Base-by-base conservation (phyloP, 345 rosid species). In the Syzygium oleosum region DNA sequence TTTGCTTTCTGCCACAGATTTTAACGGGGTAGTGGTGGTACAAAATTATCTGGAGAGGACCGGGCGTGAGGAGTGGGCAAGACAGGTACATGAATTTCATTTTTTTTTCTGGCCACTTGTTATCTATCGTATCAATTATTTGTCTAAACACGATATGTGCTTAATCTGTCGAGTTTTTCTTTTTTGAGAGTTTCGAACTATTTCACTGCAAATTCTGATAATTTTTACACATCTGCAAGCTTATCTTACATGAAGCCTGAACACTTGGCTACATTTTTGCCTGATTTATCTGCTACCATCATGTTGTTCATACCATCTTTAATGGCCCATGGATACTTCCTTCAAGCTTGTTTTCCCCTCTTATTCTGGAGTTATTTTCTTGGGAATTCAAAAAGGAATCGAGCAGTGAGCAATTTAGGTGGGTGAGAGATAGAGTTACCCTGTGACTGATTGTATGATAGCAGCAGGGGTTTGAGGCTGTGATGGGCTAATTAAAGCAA, bases 41-140 rank as follows among this genome's bases (percentile, higher is more conserved):
- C 98, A 95, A 91, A 97, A 95, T 91, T 95, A 97, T 93, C 93
- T 97, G 38, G 88, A 90, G 56, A 94, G 97, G 92, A 95, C 97
- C 6, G 98, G 98, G 9, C 96, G 98, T 87, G 93, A 90, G 86
- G 99, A 94, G 89, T 97, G 99, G 99, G 98, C 96, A 1, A 94
- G 89, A 90, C 96, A 92, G 98, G 99, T 97, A 85, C 86, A 68
- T 85, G 84, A 65, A 65, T 77, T 86, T 56, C 87, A 16, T 65
- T 0, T 19, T 84, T 49, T 17, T 58, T 29, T n/a, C 54, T 51
- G 55, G 46, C 56, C 23, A 63, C 53, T 52, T 14, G 55, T 15
- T 31, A 46, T 52, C 21, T 79, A 54, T 86, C 4, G 5, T 58
- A 53, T 14, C 23, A 25, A 3, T 79, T 7, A 78, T 21, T 34